phyloP scores from a whole-genome alignment of 129 eudicot species.

The Gnaphalium uliginosum region DNA sequence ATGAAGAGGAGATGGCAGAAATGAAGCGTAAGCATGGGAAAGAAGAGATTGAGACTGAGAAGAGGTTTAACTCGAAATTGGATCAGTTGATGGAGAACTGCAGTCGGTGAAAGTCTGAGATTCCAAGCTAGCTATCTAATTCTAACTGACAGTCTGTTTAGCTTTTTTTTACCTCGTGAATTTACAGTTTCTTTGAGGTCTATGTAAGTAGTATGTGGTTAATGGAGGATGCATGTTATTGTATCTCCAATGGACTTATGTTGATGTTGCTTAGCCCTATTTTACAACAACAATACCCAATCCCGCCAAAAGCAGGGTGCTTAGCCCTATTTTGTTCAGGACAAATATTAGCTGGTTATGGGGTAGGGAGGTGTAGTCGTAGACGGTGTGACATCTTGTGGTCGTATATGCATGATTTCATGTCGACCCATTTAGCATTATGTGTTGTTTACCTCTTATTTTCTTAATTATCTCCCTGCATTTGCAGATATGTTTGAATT shows the following conservation, averaged over 20 bases:
- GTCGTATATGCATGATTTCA: background rate
- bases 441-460: background rate
- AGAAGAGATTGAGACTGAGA: constrained; percentile 45
- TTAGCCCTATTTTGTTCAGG: background rate
- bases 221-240: background rate
- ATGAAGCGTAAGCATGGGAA: constrained; percentile 50
- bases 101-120: constrained; percentile 28
- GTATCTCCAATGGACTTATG: background rate
- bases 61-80: constrained; percentile 45
- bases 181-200: constrained; percentile 15
- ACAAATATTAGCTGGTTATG: background rate
- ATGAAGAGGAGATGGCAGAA: constrained; percentile 42
- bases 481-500: background rate
- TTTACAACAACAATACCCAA: no score
- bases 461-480: background rate
- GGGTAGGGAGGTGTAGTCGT: background rate
- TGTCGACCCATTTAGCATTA: background rate
- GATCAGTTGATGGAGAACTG: constrained; percentile 47
- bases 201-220: constrained; percentile 7
- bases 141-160: background rate
- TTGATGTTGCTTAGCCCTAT: background rate
- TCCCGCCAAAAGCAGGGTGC: no score
- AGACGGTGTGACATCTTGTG: background rate
- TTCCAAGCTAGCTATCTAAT: background rate
- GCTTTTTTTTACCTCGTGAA: background rate